Evolutionary conservation across 768 basidiomycete species (phyloP), one percentile per base, ranked within the genome.

Genomic region (Mycena haematopus): DNA sequence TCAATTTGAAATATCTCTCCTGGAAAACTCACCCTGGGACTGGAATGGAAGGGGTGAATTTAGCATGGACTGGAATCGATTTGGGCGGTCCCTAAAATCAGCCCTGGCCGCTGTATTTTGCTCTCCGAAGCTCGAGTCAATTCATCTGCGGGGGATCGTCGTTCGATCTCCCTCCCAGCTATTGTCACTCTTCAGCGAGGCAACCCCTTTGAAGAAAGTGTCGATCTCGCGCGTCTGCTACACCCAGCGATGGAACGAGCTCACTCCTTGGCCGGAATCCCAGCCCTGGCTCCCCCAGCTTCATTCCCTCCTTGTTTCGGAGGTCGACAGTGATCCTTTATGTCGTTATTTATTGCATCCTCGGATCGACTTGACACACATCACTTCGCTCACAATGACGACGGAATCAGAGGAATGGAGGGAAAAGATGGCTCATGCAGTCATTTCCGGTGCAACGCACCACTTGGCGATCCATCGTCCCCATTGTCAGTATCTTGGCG

Each of bases 1-100:
- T 56, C 46, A 15, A 42, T 24, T 22, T 56, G 9, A 56, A 47
- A 62, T 56, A 21, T 51, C 54, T 8, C 36, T 56, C 5, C 27
- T 62, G 6, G 60, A 62, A 21, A 44, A 56, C 11, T n/a, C 15
- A 10, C 44, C 60, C 2, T n/a, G 13, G 19, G 54, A 51, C 1
- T 56, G 47, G 47, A 56, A 47, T 33, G 11, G 14, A 1, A 0
- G 10, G 11, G 52, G 52, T 9, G 24, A 47, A 8, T 47, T 47
- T 17, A 47, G 24, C 46, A 21, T 42, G 40, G 10, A n/a, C 40
- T 42, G 40, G 40, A 42, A 19, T 42, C 17, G n/a, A 5, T 42
- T 42, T 17, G 40, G n/a, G n/a, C 40, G n/a, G 19, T 7, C 7
- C 40, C 40, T 42, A 19, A 42, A 42, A 42, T 19, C 40, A 7